phyloP scores from a whole-genome alignment of 75 land plant genomes.

The Azolla pinnata region DNA sequence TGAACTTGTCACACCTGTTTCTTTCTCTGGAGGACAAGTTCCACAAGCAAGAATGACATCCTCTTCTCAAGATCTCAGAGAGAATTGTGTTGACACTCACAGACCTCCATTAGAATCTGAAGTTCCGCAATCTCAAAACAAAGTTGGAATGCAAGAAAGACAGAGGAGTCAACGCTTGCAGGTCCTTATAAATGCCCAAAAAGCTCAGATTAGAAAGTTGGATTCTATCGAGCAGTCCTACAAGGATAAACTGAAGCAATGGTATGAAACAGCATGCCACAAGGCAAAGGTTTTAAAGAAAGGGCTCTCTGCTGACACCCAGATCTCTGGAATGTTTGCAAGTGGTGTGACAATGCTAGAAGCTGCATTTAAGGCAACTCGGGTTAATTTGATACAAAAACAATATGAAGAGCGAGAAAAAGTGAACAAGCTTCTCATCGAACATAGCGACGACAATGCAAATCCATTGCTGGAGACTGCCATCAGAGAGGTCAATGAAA shows the following conservation, averaged over 20 bases:
- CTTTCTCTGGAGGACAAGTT: too few species aligned
- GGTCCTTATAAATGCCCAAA: constrained; percentile 22
- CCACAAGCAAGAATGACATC: too few species aligned
- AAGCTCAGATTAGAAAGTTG: constrained; percentile 24
- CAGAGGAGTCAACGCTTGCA: constrained; percentile 4
- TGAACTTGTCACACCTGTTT: too few species aligned
- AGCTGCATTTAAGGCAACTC: constrained; percentile 6
- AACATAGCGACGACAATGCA: background rate
- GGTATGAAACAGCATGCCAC: constrained; percentile 11
- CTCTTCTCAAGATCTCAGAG: background rate
- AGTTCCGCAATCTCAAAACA: too few species aligned
- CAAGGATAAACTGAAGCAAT: constrained; percentile 21
- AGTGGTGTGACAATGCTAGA: too few species aligned
- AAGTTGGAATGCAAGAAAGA: too few species aligned
- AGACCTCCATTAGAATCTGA: background rate
- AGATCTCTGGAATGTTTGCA: too few species aligned
- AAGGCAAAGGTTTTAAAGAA: constrained; percentile 21
- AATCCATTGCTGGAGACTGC: background rate
- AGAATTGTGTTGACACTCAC: background rate
- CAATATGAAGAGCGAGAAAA: constrained; percentile 1
- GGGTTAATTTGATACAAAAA: constrained; percentile 9
- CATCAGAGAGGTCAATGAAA: background rate
- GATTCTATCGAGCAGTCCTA: constrained; percentile 9
- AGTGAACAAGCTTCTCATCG: background rate
- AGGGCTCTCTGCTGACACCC: constrained; percentile 10